Conservation (phyloP, 345 rosid species). For the Chamaenerion angustifolium region DNA sequence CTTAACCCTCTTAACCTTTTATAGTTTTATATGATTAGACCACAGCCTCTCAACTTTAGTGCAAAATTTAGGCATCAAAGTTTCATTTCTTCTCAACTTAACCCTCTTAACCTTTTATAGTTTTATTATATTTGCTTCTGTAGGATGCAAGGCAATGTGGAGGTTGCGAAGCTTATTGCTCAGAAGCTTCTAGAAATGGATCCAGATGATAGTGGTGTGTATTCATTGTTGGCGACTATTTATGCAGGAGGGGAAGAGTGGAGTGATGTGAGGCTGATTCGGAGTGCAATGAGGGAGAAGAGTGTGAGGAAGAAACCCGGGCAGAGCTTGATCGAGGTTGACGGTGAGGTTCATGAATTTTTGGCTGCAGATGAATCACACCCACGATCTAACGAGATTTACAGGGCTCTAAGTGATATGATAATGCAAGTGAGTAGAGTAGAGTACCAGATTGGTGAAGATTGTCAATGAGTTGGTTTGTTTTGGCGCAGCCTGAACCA, state of each 20-base stretch:
- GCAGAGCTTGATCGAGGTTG: constrained; percentile 24
- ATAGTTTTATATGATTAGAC: too few relatives aligned
- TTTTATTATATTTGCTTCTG: too few relatives aligned
- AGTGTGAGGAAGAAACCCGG: constrained; percentile 27
- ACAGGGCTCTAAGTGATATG: constrained; percentile 10
- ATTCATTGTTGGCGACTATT: constrained; percentile 17
- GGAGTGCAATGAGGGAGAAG: constrained; percentile 25
- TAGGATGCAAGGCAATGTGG: constrained; percentile 18
- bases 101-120: too few relatives aligned
- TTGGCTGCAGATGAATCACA: constrained; percentile 22
- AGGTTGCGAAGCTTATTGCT: constrained; percentile 21
- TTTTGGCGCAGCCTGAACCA: too few relatives aligned
- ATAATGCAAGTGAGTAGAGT: neutral
- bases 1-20: too few relatives aligned
- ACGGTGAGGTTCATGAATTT: constrained; percentile 22
- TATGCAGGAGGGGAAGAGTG: constrained; percentile 18
- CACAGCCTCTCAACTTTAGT: too few relatives aligned
- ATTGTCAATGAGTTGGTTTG: too few relatives aligned
- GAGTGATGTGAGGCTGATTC: constrained; percentile 17
- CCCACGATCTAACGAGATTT: constrained; percentile 13
- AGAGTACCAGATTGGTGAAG: neutral
- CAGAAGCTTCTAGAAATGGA: constrained; percentile 15
- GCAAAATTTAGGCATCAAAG: too few relatives aligned
- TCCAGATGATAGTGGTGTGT: constrained; percentile 27
- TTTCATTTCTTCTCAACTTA: too few relatives aligned